Evolutionary conservation across 345 rosid genomes (phyloP).

Genomic region (Fremontodendron californicum): DNA sequence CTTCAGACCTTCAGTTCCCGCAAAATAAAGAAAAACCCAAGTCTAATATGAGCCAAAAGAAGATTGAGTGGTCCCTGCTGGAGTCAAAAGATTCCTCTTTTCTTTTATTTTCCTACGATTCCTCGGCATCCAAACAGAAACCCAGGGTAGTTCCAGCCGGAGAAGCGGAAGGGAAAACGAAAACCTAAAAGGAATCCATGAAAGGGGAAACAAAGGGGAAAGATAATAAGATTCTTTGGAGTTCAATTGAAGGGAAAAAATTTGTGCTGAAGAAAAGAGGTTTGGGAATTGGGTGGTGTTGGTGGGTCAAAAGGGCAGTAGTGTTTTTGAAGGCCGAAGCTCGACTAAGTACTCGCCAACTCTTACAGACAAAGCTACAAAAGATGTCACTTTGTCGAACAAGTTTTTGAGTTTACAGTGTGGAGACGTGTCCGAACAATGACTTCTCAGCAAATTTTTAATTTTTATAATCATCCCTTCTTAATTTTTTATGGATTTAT

Average conservation of each 20-base stretch:
- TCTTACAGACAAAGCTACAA: not conserved
- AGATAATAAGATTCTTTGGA: not conserved
- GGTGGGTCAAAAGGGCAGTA: not conserved
- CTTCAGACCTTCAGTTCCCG: not conserved
- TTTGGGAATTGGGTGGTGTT: not conserved
- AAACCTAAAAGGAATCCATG: slow-evolving; percentile 1
- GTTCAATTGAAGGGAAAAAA: not conserved
- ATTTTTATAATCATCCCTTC: not conserved
- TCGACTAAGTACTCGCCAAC: not conserved
- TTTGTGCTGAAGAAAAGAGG: not conserved
- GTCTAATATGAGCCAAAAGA: not conserved
- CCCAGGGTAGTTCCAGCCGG: not conserved
- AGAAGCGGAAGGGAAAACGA: slow-evolving; percentile 4
- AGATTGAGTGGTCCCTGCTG: not conserved
- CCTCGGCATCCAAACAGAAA: slow-evolving; percentile 21
- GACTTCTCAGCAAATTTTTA: slow-evolving; percentile 12
- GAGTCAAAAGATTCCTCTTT: slow-evolving; percentile 1
- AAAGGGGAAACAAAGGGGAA: not conserved
- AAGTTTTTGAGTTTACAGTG: not conserved
- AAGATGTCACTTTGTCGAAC: not conserved
- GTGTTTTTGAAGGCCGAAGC: not conserved
- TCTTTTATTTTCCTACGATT: not conserved
- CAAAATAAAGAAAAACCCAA: slow-evolving; percentile 7
- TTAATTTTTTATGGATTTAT: not conserved
- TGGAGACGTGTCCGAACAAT: slow-evolving; percentile 22